These are phyloP conservation scores for Gaeumannomyces sp. DNA, from an alignment of 2,329 filamentous ascomycete species.

Conservation along the genomic window DNA sequence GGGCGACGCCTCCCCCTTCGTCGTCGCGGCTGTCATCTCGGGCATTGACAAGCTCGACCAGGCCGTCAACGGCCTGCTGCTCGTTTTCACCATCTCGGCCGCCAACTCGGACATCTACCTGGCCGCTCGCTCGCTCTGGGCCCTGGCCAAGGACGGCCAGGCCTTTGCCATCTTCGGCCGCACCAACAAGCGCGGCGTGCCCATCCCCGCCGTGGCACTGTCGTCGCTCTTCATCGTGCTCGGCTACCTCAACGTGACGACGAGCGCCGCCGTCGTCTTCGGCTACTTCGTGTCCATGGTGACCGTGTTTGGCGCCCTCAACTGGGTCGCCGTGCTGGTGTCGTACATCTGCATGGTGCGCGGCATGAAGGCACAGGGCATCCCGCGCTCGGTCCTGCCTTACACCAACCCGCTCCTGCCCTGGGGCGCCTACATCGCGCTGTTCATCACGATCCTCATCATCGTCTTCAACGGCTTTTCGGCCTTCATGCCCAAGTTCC, in stretches of 20 bases:
- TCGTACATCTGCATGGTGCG: constrained; percentile 33
- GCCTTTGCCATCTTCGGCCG: constrained; percentile 30
- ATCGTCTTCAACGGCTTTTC: constrained; percentile 60
- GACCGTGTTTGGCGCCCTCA: constrained; percentile 36
- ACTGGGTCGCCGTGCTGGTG: constrained; percentile 35
- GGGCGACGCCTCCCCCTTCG: constrained; percentile 38
- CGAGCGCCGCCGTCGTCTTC: constrained; percentile 30
- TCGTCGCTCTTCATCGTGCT: constrained; percentile 30
- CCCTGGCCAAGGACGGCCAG: constrained; percentile 33
- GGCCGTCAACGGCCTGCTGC: constrained; percentile 55
- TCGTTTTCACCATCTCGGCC: constrained; percentile 52
- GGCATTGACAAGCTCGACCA: constrained; percentile 43
- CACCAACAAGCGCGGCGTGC: constrained; percentile 32
- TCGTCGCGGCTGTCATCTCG: constrained; percentile 46
- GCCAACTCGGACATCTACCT: constrained; percentile 54
- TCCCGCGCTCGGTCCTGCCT: constrained; percentile 27
- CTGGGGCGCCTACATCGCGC: constrained; percentile 29
- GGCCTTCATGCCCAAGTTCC: constrained; percentile 58
- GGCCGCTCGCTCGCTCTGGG: constrained; percentile 34
- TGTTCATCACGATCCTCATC: constrained; percentile 26
- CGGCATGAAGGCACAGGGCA: constrained; percentile 31
- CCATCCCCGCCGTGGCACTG: constrained; percentile 30
- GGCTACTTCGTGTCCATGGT: constrained; percentile 36
- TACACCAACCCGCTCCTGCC: constrained; percentile 33
- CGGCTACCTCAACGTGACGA: constrained; percentile 34